These are phyloP conservation scores for Cystobasidium ongulense DNA, from an alignment of 768 basidiomycete genomes.

Conservation along the genomic window DNA sequence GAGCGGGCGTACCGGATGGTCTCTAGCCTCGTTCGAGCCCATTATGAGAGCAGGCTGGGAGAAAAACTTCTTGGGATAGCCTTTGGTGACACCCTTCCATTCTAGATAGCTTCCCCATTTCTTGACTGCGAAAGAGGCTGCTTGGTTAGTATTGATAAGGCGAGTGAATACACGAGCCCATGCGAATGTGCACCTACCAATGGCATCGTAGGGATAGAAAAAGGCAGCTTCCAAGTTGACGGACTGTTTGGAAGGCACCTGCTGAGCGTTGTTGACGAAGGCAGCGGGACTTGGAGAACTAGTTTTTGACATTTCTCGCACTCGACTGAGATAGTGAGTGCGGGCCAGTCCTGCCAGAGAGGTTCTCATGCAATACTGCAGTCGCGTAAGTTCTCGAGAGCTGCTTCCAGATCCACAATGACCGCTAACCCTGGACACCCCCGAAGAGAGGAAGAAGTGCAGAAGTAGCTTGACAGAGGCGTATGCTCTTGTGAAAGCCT, in stretches of 20 bases:
- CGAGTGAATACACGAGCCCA: neutral
- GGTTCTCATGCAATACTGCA: no score
- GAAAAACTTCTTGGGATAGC: conserved; percentile 1
- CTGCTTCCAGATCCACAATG: no score
- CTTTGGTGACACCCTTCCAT: conserved; percentile 15
- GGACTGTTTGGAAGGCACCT: neutral
- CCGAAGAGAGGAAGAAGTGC: no score
- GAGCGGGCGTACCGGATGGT: neutral
- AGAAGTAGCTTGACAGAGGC: no score
- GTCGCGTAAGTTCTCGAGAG: no score
- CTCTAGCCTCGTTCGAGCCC: neutral
- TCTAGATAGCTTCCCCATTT: conserved; percentile 7
- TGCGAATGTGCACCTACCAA: neutral
- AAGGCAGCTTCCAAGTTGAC: neutral
- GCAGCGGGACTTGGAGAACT: no score
- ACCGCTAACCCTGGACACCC: no score
- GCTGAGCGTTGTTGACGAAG: no score
- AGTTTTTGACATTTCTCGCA: no score
- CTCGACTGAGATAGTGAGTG: no score
- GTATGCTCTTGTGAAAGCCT: no score
- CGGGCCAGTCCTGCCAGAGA: no score
- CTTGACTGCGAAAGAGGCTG: neutral
- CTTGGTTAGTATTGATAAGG: neutral
- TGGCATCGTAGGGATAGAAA: neutral
- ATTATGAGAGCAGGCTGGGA: neutral